Conservation (phyloP, 176 grass and related monocot species). For the Triticum aestivum region DNA sequence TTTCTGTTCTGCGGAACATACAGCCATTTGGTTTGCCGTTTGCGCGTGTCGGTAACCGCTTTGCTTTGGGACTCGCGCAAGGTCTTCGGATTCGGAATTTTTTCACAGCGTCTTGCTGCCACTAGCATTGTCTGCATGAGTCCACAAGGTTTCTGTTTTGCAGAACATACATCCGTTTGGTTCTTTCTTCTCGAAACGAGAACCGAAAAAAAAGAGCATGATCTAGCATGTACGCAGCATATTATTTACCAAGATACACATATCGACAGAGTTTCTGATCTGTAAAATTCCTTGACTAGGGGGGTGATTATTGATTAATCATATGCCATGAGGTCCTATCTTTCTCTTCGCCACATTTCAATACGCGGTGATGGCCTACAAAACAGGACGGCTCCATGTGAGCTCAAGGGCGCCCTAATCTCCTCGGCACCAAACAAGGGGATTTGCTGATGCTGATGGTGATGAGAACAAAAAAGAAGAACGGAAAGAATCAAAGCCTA, state of each 20-base stretch:
- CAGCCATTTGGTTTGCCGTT: background rate
- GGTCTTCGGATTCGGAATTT: background rate
- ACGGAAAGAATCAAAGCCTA: background rate
- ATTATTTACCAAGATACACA: background rate
- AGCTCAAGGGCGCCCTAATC: conserved; percentile 35
- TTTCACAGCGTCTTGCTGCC: background rate
- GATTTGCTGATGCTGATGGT: conserved; percentile 24
- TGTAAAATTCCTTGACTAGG: background rate
- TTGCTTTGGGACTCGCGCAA: background rate
- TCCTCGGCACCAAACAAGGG: conserved; percentile 37
- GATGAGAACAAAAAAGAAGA: background rate
- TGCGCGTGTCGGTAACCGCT: background rate
- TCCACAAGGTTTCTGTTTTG: background rate
- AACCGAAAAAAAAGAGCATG: conserved; percentile 32
- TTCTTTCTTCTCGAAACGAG: background rate
- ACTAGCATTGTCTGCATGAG: background rate
- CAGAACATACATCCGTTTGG: background rate
- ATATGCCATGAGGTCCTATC: conserved; percentile 19
- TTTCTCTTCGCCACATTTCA: conserved; percentile 34
- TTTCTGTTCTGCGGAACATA: too few species aligned
- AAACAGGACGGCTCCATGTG: conserved; percentile 45
- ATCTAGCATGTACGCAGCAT: background rate
- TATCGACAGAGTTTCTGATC: conserved; percentile 9
- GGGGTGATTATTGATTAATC: conserved; percentile 4
- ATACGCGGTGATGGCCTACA: conserved; percentile 21